A percentile compares a stretch with the other conserved stretches of the same genome.
phyloP scores from a whole-genome alignment of 2,329 filamentous ascomycete genomes.

The Trichoderma endophyticum region DNA sequence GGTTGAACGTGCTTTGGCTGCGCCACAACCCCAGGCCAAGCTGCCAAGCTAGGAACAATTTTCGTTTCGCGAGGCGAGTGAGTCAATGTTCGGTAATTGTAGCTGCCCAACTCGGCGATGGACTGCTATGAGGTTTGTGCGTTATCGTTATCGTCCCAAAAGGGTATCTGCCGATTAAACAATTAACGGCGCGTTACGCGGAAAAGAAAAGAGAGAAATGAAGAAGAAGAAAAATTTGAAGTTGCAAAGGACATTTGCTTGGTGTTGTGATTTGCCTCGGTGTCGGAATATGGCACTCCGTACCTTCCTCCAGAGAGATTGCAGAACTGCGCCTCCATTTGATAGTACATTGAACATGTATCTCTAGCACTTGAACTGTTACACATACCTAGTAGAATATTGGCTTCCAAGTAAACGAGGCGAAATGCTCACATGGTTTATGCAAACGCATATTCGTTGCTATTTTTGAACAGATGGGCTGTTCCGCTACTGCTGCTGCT shows the following conservation, averaged over 20 bases:
- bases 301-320: background rate
- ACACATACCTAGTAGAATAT: background rate
- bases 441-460: background rate
- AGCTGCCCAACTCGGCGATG: background rate
- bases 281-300: background rate
- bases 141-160: background rate
- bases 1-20: background rate
- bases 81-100: background rate
- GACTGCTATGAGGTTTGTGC: background rate
- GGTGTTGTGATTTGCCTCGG: background rate
- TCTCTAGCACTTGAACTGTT: background rate
- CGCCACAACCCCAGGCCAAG: background rate
- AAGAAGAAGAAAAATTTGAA: background rate
- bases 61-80: background rate
- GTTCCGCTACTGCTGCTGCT: background rate
- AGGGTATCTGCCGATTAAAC: background rate
- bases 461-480: background rate
- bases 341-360: background rate
- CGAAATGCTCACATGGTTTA: background rate
- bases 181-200: background rate
- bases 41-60: background rate
- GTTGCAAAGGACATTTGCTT: background rate
- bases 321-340: background rate
- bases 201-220: background rate
- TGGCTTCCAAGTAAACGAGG: background rate